Base-by-base conservation (phyloP, 208 protist genomes). In the Trypanosoma lewisi region DNA sequence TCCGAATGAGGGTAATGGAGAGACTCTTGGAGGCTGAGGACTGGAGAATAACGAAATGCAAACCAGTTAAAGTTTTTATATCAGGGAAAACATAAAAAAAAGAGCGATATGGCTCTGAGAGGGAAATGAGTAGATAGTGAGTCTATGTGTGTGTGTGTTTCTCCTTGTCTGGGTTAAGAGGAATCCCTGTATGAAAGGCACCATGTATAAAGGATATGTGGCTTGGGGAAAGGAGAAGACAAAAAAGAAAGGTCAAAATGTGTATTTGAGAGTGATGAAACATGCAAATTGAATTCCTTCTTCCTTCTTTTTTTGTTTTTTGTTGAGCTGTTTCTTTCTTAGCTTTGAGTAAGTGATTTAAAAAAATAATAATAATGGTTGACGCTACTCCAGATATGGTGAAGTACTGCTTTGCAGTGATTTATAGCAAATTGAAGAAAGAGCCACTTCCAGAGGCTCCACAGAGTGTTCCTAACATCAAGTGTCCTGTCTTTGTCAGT, bases 341-440 rank as follows among this genome's bases (percentile, higher is more conserved):
- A 30, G 30, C 31, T 41, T 33, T 25, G 39, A 12, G n/a, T 47
- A 25, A 1, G 42, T 21, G 23, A 19, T 5, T 47, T 47, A 5
- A 21, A 23, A 47, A 34, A 39, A n/a, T 8, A 12, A 44, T 54
- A 45, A 53, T 31, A 14, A 80, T 83, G 64, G 51, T 78, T 30
- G 60, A 63, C 45, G 86, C 89, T 19, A 93, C 87, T 8, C 70
- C 71, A 4, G 85, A 91, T 21, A 96, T 96, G 89, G 83, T 82
- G n/a, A 78, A 67, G 55, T 96, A 91, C 70, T 96, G 89, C 75
- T 83, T 91, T 64, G 71, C 77, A 39, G 84, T 93, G 16, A 79
- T 95, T 19, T 54, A 49, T 7, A 78, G 73, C 36, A 67, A 74
- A 28, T 57, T 93, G 28, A 70, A 45, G 4, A 60, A 73, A 17